Base-by-base conservation (phyloP, 345 rosid species). In the Bruguiera parviflora region DNA sequence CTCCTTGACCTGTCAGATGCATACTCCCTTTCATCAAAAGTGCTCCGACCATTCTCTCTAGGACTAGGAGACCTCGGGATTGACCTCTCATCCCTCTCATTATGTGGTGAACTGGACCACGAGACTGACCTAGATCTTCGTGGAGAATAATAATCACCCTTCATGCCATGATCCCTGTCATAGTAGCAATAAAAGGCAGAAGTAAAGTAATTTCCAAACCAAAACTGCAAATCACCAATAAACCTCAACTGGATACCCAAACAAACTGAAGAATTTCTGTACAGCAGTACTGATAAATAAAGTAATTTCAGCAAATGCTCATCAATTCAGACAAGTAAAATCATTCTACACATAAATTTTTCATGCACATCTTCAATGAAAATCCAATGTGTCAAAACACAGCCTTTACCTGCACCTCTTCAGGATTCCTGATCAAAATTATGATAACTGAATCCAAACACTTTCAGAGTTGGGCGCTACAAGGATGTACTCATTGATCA, bases 351-450 rank as follows among this genome's bases (percentile, higher is more conserved):
- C 66, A 8, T 67, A 67, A 22, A 64, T 15, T 53, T 64, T 74
- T 58, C 69, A 27, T 63, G 43, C 53, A 62, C 72, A 79, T 65
- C 81, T 76, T 74, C 75, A 61, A 74, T 64, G 75, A 76, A 58
- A 69, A 77, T 76, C 78, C 51, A 76, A 77, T 65, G 28, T 62
- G 75, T 69, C 70, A 74, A 77, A 81, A 75, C 58, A 64, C 72
- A 70, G 75, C 79, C 58, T 82, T 84, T 87, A 90, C 85, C 88
- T 84, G 84, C 80, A 84, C 84, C 84, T 82, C 79, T 69, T 64
- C 75, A 77, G 70, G 59, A 69, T 79, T 79, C 71, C 86, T 63
- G 84, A 74, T 80, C 81, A 87, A 78, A 81, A 69, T 81, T 72
- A 83, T 78, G 73, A 74, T 56, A 85, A 62, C 73, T 76, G 84